Percentiles rank a stretch among this genome's conserved stretches.
Conservation (phyloP, 116 monocot genomes). For the Iris pallida region DNA sequence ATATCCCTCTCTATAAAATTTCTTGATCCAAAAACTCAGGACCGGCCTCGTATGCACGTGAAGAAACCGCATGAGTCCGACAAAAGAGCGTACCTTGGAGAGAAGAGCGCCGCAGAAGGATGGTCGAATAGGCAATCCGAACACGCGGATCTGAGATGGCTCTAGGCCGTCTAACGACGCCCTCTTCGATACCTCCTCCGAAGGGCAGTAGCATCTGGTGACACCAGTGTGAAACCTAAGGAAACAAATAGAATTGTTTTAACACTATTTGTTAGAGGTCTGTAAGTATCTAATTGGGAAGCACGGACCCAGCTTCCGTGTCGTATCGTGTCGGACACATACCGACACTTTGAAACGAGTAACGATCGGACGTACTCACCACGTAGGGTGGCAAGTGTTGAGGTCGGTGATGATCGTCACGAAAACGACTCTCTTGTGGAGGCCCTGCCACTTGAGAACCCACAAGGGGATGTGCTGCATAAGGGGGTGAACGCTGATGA, state of each 20-base stretch:
- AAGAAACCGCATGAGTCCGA: too few relatives aligned
- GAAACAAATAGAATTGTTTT: too few relatives aligned
- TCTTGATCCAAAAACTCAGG: too few relatives aligned
- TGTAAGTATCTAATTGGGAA: too few relatives aligned
- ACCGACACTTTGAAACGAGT: too few relatives aligned
- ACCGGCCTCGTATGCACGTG: too few relatives aligned
- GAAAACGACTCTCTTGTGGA: slow-evolving; percentile 43
- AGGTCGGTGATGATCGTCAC: slow-evolving; percentile 65
- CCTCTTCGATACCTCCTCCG: slow-evolving; percentile 52
- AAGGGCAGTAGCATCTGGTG: slow-evolving; percentile 69
- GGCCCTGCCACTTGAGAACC: slow-evolving; percentile 54
- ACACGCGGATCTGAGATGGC: slow-evolving; percentile 53
- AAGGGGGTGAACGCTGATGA: slow-evolving; percentile 64
- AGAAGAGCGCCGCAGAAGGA: slow-evolving; percentile 56
- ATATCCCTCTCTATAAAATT: too few relatives aligned
- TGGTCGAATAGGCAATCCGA: slow-evolving; percentile 58
- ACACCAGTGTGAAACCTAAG: slow-evolving; percentile 57
- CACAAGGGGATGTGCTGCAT: slow-evolving; percentile 70
- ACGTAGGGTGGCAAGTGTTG: slow-evolving; percentile 62
- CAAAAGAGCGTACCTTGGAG: too few relatives aligned
- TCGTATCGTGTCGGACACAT: too few relatives aligned
- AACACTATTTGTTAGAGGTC: too few relatives aligned
- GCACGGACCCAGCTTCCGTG: too few relatives aligned
- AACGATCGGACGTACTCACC: too few relatives aligned
- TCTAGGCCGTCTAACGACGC: slow-evolving; percentile 42